These are phyloP conservation scores for Petrea volubilis DNA, from an alignment of 257 asterid species.

Conservation along the genomic window DNA sequence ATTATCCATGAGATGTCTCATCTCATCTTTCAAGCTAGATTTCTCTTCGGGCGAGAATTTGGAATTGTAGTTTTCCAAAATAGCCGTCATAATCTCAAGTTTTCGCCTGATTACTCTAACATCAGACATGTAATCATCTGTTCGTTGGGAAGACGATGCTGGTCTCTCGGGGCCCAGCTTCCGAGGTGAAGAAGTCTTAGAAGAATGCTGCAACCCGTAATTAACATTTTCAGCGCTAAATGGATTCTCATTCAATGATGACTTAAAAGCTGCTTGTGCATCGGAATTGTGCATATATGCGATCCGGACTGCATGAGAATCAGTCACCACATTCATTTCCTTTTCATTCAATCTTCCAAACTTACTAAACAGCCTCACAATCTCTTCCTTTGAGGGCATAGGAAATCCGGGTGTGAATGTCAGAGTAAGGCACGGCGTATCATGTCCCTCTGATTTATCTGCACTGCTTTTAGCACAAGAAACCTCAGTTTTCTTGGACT, in stretches of 20 bases:
- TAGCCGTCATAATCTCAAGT: constrained; percentile 15
- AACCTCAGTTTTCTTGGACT: constrained; percentile 30
- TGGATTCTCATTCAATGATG: constrained; percentile 40
- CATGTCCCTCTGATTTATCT: constrained; percentile 17
- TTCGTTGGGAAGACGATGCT: constrained; percentile 15
- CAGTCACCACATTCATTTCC: constrained; percentile 41
- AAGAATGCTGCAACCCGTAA: constrained; percentile 34
- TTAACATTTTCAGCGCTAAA: constrained; percentile 40
- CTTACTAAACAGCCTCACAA: constrained; percentile 37
- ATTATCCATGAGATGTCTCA: constrained; percentile 18
- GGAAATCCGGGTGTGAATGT: constrained; percentile 44
- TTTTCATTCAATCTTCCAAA: constrained; percentile 48
- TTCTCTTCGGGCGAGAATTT: constrained; percentile 30
- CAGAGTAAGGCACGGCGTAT: constrained; percentile 37
- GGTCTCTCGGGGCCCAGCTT: constrained; percentile 17
- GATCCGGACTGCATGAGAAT: constrained; percentile 36
- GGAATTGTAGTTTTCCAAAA: background rate
- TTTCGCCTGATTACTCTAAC: constrained; percentile 13
- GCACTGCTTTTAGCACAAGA: constrained; percentile 17
- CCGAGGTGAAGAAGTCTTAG: constrained; percentile 13
- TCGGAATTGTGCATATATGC: constrained; percentile 41
- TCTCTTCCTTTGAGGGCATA: constrained; percentile 64
- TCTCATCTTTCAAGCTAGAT: constrained; percentile 28
- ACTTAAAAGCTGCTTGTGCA: constrained; percentile 55
- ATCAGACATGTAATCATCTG: constrained; percentile 32